phyloP scores from a whole-genome alignment of 345 rosid species.

The Xanthoceras sorbifolium region DNA sequence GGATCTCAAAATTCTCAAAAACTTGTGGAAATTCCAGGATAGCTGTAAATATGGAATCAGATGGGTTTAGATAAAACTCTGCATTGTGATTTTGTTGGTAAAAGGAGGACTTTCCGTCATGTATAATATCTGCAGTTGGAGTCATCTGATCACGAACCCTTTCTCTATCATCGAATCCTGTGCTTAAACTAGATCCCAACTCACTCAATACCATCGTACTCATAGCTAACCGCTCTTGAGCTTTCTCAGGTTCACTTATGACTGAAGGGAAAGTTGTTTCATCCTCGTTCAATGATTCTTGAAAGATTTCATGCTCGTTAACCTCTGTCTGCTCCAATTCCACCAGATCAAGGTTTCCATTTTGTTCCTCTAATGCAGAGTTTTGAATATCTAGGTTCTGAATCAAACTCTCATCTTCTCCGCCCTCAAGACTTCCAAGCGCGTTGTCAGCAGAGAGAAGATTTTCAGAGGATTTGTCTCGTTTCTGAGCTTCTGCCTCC shows the following conservation, averaged over 20 bases:
- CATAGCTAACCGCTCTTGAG: slow-evolving; percentile 25
- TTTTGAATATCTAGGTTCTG: no score
- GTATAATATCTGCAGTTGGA: not conserved
- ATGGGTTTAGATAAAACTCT: slow-evolving; percentile 3
- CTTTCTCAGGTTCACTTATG: slow-evolving; percentile 25
- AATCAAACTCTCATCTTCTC: slow-evolving; percentile 17
- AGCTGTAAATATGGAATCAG: slow-evolving; percentile 6
- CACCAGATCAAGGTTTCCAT: not conserved
- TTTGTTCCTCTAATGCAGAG: no score
- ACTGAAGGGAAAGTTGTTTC: slow-evolving; percentile 20
- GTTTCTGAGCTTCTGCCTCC: slow-evolving; percentile 11
- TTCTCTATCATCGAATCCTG: slow-evolving; percentile 8
- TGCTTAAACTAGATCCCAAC: slow-evolving; percentile 19
- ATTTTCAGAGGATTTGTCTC: slow-evolving; percentile 1
- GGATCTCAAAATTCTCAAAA: slow-evolving; percentile 35
- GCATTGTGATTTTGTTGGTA: slow-evolving; percentile 7
- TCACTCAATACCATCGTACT: slow-evolving; percentile 27
- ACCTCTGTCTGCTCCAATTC: slow-evolving; percentile 5
- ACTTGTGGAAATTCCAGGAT: slow-evolving; percentile 23
- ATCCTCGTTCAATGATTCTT: no score
- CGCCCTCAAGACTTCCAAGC: not conserved
- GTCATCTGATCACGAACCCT: slow-evolving; percentile 1
- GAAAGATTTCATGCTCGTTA: no score
- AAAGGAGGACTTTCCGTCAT: not conserved
- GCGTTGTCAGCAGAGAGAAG: not conserved